Conservation (phyloP, 768 basidiomycete species). For the Termitomyces sp. region DNA sequence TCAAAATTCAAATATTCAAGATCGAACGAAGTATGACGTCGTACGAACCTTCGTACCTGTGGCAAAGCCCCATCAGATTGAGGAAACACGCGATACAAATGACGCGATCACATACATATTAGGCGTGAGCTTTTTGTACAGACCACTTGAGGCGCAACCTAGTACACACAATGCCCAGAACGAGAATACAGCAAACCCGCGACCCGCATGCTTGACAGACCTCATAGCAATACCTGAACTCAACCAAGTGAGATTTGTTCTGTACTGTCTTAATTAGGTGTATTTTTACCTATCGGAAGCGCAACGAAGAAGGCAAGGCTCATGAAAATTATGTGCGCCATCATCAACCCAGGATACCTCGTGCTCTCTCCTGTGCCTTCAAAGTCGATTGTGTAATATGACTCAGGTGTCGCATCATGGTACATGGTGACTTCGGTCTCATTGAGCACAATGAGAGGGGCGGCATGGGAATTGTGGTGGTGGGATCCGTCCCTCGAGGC, state of each 20-base stretch:
- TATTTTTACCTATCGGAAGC: constrained; percentile 65
- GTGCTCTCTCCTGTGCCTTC: constrained; percentile 42
- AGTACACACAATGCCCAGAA: constrained; percentile 63
- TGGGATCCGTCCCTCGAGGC: constrained; percentile 31
- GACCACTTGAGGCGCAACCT: constrained; percentile 61
- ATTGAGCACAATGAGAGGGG: constrained; percentile 62
- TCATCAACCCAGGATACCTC: constrained; percentile 68
- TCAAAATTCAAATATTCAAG: background rate
- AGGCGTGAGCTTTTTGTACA: constrained; percentile 79
- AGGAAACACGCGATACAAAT: constrained; percentile 6
- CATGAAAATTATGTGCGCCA: constrained; percentile 72
- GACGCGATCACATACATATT: constrained; percentile 61
- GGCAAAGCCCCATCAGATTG: constrained; percentile 16
- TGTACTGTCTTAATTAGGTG: background rate
- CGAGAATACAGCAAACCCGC: constrained; percentile 49
- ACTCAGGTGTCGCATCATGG: constrained; percentile 71
- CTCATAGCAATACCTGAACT: constrained; percentile 73
- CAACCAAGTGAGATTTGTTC: constrained; percentile 3
- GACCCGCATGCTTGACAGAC: constrained; percentile 67
- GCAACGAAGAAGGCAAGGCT: constrained; percentile 77
- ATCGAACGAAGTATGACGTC: constrained; percentile 2
- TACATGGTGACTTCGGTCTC: constrained; percentile 67
- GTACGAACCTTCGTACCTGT: constrained; percentile 65
- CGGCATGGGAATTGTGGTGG: constrained; percentile 46
- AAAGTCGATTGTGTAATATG: constrained; percentile 81